These are phyloP conservation scores for Suillus americanus DNA, from an alignment of 768 basidiomycete genomes.

Conservation along the genomic window DNA sequence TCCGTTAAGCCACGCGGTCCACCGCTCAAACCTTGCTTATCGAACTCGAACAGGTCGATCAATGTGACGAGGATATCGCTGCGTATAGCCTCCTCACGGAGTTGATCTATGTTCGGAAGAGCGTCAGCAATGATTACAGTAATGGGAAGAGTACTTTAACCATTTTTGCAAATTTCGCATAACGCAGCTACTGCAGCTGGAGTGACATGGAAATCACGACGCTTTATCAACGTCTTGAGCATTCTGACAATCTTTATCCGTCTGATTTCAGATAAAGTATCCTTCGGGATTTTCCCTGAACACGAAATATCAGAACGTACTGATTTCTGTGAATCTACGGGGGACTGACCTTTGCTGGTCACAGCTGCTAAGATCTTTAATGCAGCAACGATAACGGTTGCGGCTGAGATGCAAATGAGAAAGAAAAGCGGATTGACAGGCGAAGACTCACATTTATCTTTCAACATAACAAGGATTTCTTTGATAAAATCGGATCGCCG, in stretches of 20 bases:
- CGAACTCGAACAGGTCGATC: constrained; percentile 17
- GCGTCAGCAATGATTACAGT: constrained; percentile 1
- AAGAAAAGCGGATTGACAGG: not conserved
- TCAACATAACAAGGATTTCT: constrained; percentile 12
- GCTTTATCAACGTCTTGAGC: constrained; percentile 20
- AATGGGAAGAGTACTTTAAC: constrained; percentile 8
- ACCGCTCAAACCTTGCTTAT: not conserved
- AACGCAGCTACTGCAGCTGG: constrained; percentile 26
- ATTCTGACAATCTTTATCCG: constrained; percentile 8
- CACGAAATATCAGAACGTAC: not conserved
- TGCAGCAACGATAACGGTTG: constrained; percentile 21
- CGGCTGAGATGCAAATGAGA: constrained; percentile 19
- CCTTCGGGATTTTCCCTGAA: not conserved
- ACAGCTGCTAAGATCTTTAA: constrained; percentile 21
- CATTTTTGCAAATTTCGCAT: constrained; percentile 23
- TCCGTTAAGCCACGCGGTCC: not conserved
- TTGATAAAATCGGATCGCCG: not conserved
- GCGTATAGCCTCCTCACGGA: constrained; percentile 19
- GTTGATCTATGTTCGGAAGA: constrained; percentile 11
- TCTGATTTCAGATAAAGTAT: constrained; percentile 12
- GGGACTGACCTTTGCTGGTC: constrained; percentile 11
- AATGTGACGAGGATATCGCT: constrained; percentile 16
- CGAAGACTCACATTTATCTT: constrained; percentile 7
- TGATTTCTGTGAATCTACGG: not conserved
- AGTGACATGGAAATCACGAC: constrained; percentile 29